Base-by-base conservation (phyloP, 129 eudicot genomes). In the Calendula officinalis region DNA sequence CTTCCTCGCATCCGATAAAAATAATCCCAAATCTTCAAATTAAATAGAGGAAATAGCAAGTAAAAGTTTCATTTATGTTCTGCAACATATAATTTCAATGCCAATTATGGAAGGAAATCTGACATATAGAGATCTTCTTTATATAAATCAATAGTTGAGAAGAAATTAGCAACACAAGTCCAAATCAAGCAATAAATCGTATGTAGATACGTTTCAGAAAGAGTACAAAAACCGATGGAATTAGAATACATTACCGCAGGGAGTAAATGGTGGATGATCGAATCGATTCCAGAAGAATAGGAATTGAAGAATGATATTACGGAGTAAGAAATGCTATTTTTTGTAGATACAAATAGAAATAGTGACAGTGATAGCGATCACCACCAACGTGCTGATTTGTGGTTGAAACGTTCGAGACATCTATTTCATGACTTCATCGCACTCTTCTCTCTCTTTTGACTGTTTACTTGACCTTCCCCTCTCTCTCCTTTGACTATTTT, bases 381-480 rank as follows among this genome's bases (percentile, higher is more conserved):
- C 10, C 53, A 38, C 43, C 67, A 27, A 61, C 67, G 67, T 66
- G 52, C 52, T 3, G 42, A 67, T 67, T 67, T 40, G 72, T 67
- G 72, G 72, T 67, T 55, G 42, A 54, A 52, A 67, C 72, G 14
- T 39, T 4, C 41, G 68, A 51, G 8, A 15, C 58, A 22, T 34
- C 11, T 17, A 33, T 63, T 34, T 51, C 35, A 6, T 10, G 44
- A 40, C 44, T 40, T 40, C 2, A 33, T 40, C 48, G 13, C 12
- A 9, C 1, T 9, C 15, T 14, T 64, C 72, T 67, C 62, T 67
- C 62, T 50, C 62, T 62, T 40, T 67, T 67, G 62, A 67, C 72
- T 30, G 5, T 7, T 39, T 17, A 16, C 11, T 66, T 66, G 39
- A 66, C 60, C 60, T 48, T 30, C 0, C 44, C 60, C 60, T 22